phyloP scores from a whole-genome alignment of 2,329 filamentous ascomycete genomes.

The Aspergillus neotritici region DNA sequence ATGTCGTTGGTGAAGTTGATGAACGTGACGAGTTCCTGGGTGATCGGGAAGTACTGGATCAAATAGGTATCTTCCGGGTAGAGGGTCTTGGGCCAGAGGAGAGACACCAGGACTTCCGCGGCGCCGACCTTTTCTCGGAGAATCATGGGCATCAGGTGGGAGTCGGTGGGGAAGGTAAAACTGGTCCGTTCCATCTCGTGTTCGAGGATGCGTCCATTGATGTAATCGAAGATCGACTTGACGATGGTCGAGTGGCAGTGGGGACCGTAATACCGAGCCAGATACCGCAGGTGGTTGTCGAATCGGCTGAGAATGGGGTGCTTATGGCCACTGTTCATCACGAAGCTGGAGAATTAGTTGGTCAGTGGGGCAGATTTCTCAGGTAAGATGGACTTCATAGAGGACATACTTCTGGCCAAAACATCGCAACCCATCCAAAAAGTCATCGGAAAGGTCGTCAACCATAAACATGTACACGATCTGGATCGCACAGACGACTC shows the following conservation, averaged over 20 bases:
- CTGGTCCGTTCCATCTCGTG: background rate
- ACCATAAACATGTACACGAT: constrained; percentile 12
- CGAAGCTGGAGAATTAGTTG: background rate
- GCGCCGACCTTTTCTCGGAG: constrained; percentile 10
- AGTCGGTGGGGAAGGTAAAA: constrained; percentile 1
- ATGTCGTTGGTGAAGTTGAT: constrained; percentile 40
- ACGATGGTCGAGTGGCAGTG: constrained; percentile 11
- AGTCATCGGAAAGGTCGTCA: constrained; percentile 9
- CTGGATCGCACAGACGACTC: constrained; percentile 7
- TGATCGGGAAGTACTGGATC: constrained; percentile 8
- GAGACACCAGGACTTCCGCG: constrained; percentile 7
- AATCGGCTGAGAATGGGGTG: too few relatives aligned
- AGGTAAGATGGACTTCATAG: too few relatives aligned
- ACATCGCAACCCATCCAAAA: constrained; percentile 6
- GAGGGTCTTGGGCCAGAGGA: constrained; percentile 7
- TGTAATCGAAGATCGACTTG: background rate
- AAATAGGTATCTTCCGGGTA: constrained; percentile 9
- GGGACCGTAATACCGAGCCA: constrained; percentile 7
- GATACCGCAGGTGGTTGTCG: background rate
- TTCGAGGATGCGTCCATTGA: too few relatives aligned
- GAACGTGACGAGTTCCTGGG: constrained; percentile 9
- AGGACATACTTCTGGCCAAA: constrained; percentile 10
- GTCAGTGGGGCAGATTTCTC: too few relatives aligned
- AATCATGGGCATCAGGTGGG: constrained; percentile 12
- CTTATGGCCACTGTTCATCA: too few relatives aligned